Evolutionary conservation across 2,329 filamentous ascomycete species (phyloP).

Genomic region (Pseudophaeomoniella oleicola): DNA sequence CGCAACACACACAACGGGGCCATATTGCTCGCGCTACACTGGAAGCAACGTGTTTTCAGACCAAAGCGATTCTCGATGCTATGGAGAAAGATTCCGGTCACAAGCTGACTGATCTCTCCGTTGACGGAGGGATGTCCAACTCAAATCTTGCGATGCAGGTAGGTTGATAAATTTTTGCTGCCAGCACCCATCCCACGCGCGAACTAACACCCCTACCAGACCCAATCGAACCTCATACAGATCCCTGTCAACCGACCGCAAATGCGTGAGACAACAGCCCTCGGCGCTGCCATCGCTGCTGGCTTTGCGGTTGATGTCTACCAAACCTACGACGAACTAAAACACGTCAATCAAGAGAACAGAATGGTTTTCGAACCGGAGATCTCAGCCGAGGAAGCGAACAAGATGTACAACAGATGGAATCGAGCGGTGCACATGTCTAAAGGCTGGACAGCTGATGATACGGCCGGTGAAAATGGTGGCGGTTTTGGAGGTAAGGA

Average conservation of each 20-base stretch:
- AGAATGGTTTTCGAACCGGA: slow-evolving; percentile 56
- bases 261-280: slow-evolving; percentile 82
- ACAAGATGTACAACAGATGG: slow-evolving; percentile 56
- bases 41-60: slow-evolving; percentile 86
- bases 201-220: slow-evolving; percentile 27
- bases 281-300: slow-evolving; percentile 78
- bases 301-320: slow-evolving; percentile 73
- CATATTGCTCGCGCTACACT: slow-evolving; percentile 82
- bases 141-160: slow-evolving; percentile 78
- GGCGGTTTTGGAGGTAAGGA: neutral
- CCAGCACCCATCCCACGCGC: slow-evolving; percentile 1
- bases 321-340: slow-evolving; percentile 59
- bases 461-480: slow-evolving; percentile 13
- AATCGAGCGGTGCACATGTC: slow-evolving; percentile 67
- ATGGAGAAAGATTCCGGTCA: slow-evolving; percentile 80
- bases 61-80: slow-evolving; percentile 77
- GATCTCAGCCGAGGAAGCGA: slow-evolving; percentile 43
- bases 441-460: slow-evolving; percentile 46
- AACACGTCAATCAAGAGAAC: slow-evolving; percentile 55
- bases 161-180: slow-evolving; percentile 12
- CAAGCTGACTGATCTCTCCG: slow-evolving; percentile 58
- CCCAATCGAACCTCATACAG: neutral
- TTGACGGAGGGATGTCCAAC: slow-evolving; percentile 82
- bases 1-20: slow-evolving; percentile 68
- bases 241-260: neutral